Evolutionary conservation across 352 stramenopile species (phyloP).

Genomic region (Pythium aphanidermatum): DNA sequence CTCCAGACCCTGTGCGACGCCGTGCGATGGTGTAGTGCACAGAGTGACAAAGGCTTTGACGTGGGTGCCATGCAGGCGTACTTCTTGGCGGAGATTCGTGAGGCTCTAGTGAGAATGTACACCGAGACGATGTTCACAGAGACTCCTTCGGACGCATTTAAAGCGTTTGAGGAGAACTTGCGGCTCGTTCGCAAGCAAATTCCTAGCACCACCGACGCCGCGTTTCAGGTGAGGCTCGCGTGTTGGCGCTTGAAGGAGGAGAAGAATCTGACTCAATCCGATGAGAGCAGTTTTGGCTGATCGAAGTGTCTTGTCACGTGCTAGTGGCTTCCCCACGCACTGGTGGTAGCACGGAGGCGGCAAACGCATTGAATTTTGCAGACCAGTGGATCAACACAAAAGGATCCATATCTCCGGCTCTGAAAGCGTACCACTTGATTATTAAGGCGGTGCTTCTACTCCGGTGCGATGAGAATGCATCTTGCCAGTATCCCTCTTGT

Average conservation of each 20-base stretch:
- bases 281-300: constrained; percentile 49
- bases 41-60: not conserved
- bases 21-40: constrained; percentile 18
- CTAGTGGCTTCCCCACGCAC: constrained; percentile 37
- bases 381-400: constrained; percentile 22
- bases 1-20: constrained; percentile 48
- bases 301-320: constrained; percentile 54
- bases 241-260: not conserved
- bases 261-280: not conserved
- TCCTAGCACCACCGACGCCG: constrained; percentile 33
- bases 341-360: constrained; percentile 18
- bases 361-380: constrained; percentile 33
- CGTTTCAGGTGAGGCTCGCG: constrained; percentile 39
- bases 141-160: not conserved
- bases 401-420: constrained; percentile 18
- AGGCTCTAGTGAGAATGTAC: constrained; percentile 49
- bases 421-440: constrained; percentile 55
- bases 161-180: constrained; percentile 39
- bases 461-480: too few species aligned
- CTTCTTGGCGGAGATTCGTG: constrained; percentile 47
- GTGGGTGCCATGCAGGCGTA: constrained; percentile 30
- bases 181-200: constrained; percentile 40
- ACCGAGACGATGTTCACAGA: constrained; percentile 23
- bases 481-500: not conserved
- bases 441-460: too few species aligned